Base-by-base conservation (phyloP, 225 moss, liverwort and hornwort genomes). In the Takakia lepidozioides region DNA sequence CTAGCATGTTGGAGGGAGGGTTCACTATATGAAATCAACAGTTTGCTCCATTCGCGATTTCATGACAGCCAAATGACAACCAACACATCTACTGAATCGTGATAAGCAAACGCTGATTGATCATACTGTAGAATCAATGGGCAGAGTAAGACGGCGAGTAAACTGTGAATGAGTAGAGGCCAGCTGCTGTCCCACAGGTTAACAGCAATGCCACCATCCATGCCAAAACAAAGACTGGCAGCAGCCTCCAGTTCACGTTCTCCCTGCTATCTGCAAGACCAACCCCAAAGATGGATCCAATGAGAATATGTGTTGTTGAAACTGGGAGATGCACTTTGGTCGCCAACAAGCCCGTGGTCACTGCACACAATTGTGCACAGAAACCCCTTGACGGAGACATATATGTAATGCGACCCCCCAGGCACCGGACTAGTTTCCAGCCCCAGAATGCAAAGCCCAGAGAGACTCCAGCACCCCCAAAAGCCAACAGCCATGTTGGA, bases 371-470 rank as follows among this genome's bases (percentile, higher is more conserved):
- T 38, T 67, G 67, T 10, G 60, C 67, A 40, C 59, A 46, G 40
- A 60, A 67, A 10, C 59, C 67, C 54, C 67, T 53, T 26, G 67
- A 44, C 16, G 67, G 67, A 48, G 60, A 67, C 28, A 67, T 38
- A 19, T 46, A 67, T n/a, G 48, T 48, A 19, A 67, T 53, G 17
- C 67, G 53, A 35, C 67, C 60, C 20, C 67, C 67, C 30, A 67
- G 46, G 38, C 58, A 66, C 8, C 54, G 37, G 11, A 66, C 52
- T 25, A 66, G 10, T 53, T 47, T 66, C 66, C 66, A 54, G 18
- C 66, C 66, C 45, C 56, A 64, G 5, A 56, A 13, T 4, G 57
- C 64, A 49, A 64, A 57, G 29, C 65, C 58, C 32, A 50, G 29
- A 26, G 15, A 38, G 4, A 47, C 67, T 17, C 62, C 62, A 19